Percentiles rank a stretch among this genome's conserved stretches.
phyloP scores from a whole-genome alignment of 2,329 filamentous ascomycete species.

The Pestalotiopsis sp. region DNA sequence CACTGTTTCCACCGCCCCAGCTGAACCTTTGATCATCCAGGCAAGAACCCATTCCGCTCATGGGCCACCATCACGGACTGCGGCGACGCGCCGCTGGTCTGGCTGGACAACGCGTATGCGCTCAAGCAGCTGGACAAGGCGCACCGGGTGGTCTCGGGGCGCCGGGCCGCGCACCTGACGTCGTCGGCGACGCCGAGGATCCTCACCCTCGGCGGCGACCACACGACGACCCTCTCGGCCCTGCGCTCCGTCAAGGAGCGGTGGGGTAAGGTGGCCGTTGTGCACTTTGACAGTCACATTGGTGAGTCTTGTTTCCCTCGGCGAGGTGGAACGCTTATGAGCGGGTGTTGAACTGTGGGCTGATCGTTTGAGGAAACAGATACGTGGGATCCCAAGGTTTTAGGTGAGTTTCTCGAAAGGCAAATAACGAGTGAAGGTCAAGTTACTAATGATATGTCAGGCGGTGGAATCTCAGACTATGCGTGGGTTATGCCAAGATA shows the following conservation, averaged over 20 bases:
- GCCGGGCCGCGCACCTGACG: constrained; percentile 40
- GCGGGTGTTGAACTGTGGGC: not conserved
- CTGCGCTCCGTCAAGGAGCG: constrained; percentile 57
- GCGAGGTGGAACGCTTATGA: not conserved
- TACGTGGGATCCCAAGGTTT: constrained; percentile 69
- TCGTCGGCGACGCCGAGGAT: constrained; percentile 49
- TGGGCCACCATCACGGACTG: constrained; percentile 77
- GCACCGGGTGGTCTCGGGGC: constrained; percentile 41
- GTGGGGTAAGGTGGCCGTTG: constrained; percentile 60
- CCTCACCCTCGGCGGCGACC: constrained; percentile 64
- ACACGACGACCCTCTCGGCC: constrained; percentile 63
- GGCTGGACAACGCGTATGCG: constrained; percentile 75
- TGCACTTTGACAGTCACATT: constrained; percentile 68
- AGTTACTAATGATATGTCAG: constrained; percentile 21
- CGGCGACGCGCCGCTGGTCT: constrained; percentile 75
- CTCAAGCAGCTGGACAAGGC: constrained; percentile 74
- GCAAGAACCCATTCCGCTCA: constrained; percentile 66
- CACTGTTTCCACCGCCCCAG: no score
- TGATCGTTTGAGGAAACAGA: constrained; percentile 37
- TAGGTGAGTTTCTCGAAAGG: constrained; percentile 35
- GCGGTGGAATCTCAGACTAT: constrained; percentile 60
- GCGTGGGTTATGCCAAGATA: constrained; percentile 39
- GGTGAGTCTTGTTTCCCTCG: constrained; percentile 31
- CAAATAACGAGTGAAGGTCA: no score
- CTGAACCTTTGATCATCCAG: constrained; percentile 16